These are phyloP conservation scores for Mycena galopus DNA, from an alignment of 768 basidiomycete genomes.

Conservation along the genomic window DNA sequence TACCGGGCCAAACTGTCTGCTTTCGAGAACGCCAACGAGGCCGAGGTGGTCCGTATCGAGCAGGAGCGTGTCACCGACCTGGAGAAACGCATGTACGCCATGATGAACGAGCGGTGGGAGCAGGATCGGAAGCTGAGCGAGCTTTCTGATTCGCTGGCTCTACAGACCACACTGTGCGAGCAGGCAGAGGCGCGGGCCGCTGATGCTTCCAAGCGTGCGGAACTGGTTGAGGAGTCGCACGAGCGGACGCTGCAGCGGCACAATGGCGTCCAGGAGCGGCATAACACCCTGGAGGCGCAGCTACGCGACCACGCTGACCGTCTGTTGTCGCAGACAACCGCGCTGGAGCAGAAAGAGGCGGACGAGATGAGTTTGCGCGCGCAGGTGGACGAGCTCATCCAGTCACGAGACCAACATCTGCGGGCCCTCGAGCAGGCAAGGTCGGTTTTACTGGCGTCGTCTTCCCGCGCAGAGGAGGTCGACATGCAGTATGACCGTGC, in stretches of 20 bases:
- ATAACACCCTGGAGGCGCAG: constrained; percentile 69
- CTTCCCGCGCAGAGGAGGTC: constrained; percentile 83
- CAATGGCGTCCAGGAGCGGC: constrained; percentile 75
- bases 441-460: constrained; percentile 79
- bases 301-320: constrained; percentile 84
- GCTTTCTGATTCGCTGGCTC: constrained; percentile 76
- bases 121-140: constrained; percentile 82
- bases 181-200: constrained; percentile 84
- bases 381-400: constrained; percentile 79
- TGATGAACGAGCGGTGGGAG: constrained; percentile 71
- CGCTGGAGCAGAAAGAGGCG: constrained; percentile 82
- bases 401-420: constrained; percentile 86
- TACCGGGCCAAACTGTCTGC: constrained; percentile 96
- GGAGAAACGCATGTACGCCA: constrained; percentile 74
- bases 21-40: constrained; percentile 75
- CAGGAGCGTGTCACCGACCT: constrained; percentile 82
- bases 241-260: constrained; percentile 74
- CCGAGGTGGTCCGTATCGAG: constrained; percentile 79
- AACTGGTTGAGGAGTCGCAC: constrained; percentile 78
- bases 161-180: constrained; percentile 82
- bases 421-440: constrained; percentile 90
- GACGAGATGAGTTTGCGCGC: constrained; percentile 75
- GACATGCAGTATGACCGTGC: constrained; percentile 80
- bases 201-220: constrained; percentile 83
- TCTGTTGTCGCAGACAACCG: constrained; percentile 78